Base-by-base conservation (phyloP, 2,329 filamentous ascomycete species). In the Paraconiothyrium sp. region DNA sequence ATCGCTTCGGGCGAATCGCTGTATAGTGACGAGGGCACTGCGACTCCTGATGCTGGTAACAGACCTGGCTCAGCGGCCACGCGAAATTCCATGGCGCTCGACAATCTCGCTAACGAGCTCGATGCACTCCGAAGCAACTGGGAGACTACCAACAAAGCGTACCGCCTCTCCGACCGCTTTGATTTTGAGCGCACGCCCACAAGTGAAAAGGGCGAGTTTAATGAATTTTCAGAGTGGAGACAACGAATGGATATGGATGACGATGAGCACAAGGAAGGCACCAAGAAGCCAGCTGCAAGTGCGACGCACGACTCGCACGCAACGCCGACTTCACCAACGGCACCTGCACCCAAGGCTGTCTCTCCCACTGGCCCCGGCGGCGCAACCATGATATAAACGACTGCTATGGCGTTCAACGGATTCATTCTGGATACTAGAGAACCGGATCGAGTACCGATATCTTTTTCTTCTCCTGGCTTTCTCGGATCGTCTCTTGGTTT, bases 121-220 rank as follows among this genome's bases (percentile, higher is more conserved):
- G 95, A 99, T 77, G 91, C 92, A 13, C 84, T 99, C 51, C 89
- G 94, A 56, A 92, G 85, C 56, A 94, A 97, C 72, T 99, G 95
- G 95, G 93, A 98, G 81, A 92, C 90, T 43, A 97, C 93, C 13
- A 97, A 94, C 81, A 95, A 96, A 79, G 96, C 92, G 72, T 97
- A 98, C 78, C 90, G 95, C 27, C 83, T 97, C 48, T 97, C 92
- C 79, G 94, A 90, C 73, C 89, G 91, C 55, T 96, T 97, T 71
- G 94, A 97, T 75, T 94, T 96, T 70, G 94, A 97, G 59, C 82
- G 78, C 43, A 80, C 77, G 1, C 78, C 80, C 9, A 79, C 76
- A 3, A 78, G 64, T 24, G 74, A 75, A 49, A 72, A 73, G 47
- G 70, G 67, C 37, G 74, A 75, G 20, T 41, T 77, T 14, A 72